These are phyloP conservation scores for Fraxinus angustifolia DNA, from an alignment of 305 asterid species.

Conservation along the genomic window DNA sequence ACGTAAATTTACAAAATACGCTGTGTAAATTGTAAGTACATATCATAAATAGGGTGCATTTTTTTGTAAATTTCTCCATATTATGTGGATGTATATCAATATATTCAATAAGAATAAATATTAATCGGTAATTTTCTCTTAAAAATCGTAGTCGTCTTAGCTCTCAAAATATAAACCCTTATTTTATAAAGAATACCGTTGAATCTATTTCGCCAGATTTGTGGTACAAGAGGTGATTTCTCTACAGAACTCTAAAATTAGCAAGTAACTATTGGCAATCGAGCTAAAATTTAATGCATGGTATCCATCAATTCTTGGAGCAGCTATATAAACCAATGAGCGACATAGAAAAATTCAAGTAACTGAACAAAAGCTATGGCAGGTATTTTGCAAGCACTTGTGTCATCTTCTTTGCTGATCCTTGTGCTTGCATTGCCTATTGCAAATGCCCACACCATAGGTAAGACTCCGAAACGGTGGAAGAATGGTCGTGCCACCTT, in stretches of 20 bases:
- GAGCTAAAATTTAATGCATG: no score
- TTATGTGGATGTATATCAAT: not conserved
- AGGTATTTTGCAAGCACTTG: conserved; percentile 6
- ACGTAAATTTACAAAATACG: not conserved
- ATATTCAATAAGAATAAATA: not conserved
- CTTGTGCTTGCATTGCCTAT: conserved; percentile 22
- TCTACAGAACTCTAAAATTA: conserved; percentile 1
- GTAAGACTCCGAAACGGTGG: conserved; percentile 11
- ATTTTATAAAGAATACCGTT: not conserved
- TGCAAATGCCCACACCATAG: conserved; percentile 2
- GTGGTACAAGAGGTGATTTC: not conserved
- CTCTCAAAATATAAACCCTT: not conserved
- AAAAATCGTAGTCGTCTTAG: not conserved
- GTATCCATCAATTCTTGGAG: not conserved
- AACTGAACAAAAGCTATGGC: conserved; percentile 26
- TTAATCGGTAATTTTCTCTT: not conserved
- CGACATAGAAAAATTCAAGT: not conserved
- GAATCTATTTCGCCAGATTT: not conserved
- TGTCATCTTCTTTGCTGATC: conserved; percentile 21
- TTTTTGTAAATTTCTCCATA: not conserved
- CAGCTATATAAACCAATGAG: not conserved
- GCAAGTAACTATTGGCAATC: not conserved
- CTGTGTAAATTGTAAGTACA: not conserved
- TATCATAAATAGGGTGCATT: not conserved
- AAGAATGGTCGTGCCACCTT: conserved; percentile 27